A percentile compares a stretch with the other conserved stretches of the same genome.
Conservation (phyloP, 2,329 filamentous ascomycete species). For the Ascochyta viciae-villosae region DNA sequence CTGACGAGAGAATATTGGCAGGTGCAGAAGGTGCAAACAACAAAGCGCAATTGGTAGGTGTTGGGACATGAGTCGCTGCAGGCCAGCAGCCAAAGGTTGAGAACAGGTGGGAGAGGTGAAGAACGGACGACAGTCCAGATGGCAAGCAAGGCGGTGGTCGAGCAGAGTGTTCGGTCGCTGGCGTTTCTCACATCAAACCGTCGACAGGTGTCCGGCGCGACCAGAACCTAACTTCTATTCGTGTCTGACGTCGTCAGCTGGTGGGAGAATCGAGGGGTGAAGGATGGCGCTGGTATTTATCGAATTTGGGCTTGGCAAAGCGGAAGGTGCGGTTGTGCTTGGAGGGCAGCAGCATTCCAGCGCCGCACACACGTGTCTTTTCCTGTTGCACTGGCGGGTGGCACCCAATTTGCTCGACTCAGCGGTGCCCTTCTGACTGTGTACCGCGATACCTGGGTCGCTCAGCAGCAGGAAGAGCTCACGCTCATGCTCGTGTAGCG, state of each 20-base stretch:
- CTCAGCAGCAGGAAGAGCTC: not conserved
- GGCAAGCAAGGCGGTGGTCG: slow-evolving; percentile 2
- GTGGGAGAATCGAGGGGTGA: slow-evolving; percentile 13
- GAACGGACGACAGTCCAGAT: slow-evolving; percentile 10
- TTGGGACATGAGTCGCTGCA: slow-evolving; percentile 12
- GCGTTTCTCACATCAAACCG: not conserved
- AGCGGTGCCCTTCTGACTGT: not conserved
- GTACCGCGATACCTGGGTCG: not conserved
- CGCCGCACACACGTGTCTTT: slow-evolving; percentile 10
- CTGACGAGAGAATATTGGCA: slow-evolving; percentile 10
- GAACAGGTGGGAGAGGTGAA: slow-evolving; percentile 1
- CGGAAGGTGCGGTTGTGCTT: slow-evolving; percentile 5
- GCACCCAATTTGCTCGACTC: not conserved
- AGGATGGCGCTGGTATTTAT: slow-evolving; percentile 17
- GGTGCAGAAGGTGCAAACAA: not conserved
- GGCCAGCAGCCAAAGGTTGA: slow-evolving; percentile 6
- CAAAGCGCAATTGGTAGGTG: slow-evolving; percentile 12
- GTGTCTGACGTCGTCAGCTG: slow-evolving; percentile 16
- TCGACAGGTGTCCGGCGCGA: slow-evolving; percentile 10
- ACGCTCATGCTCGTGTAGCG: slow-evolving; percentile 5
- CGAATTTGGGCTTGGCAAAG: slow-evolving; percentile 17
- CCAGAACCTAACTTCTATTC: slow-evolving; percentile 1
- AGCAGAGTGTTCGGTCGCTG: slow-evolving; percentile 10
- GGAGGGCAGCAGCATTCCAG: slow-evolving; percentile 13
- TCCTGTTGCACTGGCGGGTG: slow-evolving; percentile 4